phyloP scores from a whole-genome alignment of 176 grass and related monocot genomes.

The Ensete glaucum region DNA sequence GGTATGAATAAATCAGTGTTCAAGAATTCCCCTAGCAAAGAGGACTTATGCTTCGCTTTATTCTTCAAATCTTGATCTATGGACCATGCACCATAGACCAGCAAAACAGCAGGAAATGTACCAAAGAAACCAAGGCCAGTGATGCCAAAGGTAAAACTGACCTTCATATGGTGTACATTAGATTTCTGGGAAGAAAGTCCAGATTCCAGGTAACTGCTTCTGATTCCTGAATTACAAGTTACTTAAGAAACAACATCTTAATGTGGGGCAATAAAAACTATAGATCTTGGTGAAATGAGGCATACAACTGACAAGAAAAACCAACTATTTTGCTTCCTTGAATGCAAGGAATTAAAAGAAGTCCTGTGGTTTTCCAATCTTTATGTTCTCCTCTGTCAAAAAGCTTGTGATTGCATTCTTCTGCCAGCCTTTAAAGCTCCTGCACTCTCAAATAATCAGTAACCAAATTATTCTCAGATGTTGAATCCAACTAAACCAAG shows the following conservation, averaged over 20 bases:
- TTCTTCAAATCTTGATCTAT: background rate
- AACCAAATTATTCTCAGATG: background rate
- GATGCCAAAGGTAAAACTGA: background rate
- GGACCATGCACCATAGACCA: no score
- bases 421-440: slow-evolving; percentile 98
- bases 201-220: no score
- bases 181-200: background rate
- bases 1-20: no score
- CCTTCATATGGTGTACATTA: background rate
- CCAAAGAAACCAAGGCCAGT: background rate
- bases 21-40: no score
- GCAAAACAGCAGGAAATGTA: background rate
- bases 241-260: no score
- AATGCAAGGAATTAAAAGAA: slow-evolving; percentile 8
- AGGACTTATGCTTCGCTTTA: background rate
- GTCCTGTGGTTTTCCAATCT: slow-evolving; percentile 71
- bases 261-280: background rate
- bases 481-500: background rate
- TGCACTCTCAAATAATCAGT: slow-evolving; percentile 13
- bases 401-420: slow-evolving; percentile 73
- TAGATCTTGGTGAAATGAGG: background rate
- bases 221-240: no score
- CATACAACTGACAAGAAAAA: background rate
- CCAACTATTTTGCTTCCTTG: background rate
- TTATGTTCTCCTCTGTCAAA: slow-evolving; percentile 60